These are phyloP conservation scores for Quillaja saponaria DNA, from an alignment of 306 rosid genomes.

Conservation along the genomic window DNA sequence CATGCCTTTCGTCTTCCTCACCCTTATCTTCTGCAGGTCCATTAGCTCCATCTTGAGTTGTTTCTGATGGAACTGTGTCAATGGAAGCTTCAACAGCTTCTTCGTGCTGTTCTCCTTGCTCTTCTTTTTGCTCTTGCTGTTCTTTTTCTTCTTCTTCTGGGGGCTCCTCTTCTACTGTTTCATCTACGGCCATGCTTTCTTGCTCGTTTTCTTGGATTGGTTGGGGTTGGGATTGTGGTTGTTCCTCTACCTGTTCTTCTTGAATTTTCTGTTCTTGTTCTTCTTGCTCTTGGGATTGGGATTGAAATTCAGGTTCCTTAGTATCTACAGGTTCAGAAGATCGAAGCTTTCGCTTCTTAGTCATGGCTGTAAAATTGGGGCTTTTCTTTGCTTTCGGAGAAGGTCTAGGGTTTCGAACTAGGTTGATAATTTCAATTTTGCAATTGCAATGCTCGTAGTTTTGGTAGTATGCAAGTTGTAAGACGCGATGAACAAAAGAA, in stretches of 20 bases:
- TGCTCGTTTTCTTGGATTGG: constrained; percentile 28
- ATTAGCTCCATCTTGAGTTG: constrained; percentile 26
- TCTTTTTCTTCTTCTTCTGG: constrained; percentile 6
- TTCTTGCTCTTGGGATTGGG: constrained; percentile 15
- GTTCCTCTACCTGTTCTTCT: constrained; percentile 20
- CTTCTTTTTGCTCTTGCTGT: constrained; percentile 27
- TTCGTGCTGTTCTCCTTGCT: constrained; percentile 9
- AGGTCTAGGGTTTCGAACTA: constrained; percentile 42
- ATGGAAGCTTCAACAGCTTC: constrained; percentile 13
- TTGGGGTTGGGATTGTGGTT: constrained; percentile 10
- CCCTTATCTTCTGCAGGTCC: constrained; percentile 31
- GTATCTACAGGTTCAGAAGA: constrained; percentile 51
- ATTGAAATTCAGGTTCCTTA: constrained; percentile 34
- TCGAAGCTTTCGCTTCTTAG: constrained; percentile 73
- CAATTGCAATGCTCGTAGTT: neutral
- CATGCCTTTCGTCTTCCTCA: constrained; percentile 37
- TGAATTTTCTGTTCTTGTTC: constrained; percentile 21
- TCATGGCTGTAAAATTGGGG: constrained; percentile 45
- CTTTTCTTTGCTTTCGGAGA: neutral
- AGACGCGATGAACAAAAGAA: neutral
- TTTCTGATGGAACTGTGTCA: constrained; percentile 12
- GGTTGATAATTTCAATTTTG: neutral
- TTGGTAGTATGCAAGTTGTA: neutral
- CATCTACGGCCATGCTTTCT: constrained; percentile 41
- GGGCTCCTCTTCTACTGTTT: constrained; percentile 9